Conservation (phyloP, 352 stramenopile genomes). For the Albugo candida region DNA sequence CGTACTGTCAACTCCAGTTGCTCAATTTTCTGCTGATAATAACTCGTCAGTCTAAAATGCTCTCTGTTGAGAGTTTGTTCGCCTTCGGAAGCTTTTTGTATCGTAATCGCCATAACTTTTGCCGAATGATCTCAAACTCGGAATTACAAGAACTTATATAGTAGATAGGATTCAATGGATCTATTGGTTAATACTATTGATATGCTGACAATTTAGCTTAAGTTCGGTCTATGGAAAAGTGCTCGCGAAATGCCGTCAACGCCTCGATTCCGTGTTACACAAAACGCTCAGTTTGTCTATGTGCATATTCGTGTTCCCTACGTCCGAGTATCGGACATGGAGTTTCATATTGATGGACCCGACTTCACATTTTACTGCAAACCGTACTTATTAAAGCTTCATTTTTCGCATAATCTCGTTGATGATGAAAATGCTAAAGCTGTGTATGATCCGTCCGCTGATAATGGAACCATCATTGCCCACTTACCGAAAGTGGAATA, state of each 20-base stretch:
- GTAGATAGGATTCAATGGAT: too few species aligned
- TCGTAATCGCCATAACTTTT: too few species aligned
- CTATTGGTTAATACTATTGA: too few species aligned
- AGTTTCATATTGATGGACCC: conserved; percentile 78
- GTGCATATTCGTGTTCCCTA: conserved; percentile 80
- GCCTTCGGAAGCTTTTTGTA: neutral
- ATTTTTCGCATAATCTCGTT: conserved; percentile 77
- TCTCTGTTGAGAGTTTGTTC: neutral
- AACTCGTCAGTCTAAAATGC: conserved; percentile 40
- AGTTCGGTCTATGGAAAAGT: too few species aligned
- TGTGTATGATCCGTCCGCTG: conserved; percentile 81
- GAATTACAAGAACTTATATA: too few species aligned
- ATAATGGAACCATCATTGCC: conserved; percentile 85
- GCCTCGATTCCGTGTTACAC: conserved; percentile 65
- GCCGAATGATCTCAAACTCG: too few species aligned
- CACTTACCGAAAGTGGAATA: conserved; percentile 80
- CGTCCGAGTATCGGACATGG: conserved; percentile 82
- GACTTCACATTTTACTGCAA: conserved; percentile 93
- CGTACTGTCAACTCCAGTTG: conserved; percentile 86
- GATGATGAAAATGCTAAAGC: conserved; percentile 81
- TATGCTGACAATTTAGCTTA: too few species aligned
- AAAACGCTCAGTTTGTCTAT: conserved; percentile 66
- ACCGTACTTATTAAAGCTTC: conserved; percentile 93
- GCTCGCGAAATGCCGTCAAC: conserved; percentile 37
- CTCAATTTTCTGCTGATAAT: conserved; percentile 93